Evolutionary conservation across 441 rosid species (phyloP).

Genomic region (Metrosideros polymorpha): DNA sequence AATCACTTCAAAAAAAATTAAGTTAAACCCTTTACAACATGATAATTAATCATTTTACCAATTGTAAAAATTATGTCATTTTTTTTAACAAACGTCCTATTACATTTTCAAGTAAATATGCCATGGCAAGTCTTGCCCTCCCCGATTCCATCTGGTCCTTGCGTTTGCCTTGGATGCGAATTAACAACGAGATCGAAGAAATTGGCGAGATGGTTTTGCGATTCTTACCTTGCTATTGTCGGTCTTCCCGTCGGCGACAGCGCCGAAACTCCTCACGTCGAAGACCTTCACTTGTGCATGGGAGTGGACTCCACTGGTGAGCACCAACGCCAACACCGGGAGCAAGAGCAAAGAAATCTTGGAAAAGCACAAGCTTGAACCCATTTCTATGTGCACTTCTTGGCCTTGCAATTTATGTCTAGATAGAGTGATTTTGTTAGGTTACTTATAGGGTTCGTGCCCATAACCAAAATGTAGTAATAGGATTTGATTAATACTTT

Average conservation of each 20-base stretch:
- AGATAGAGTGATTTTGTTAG: background rate
- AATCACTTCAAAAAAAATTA: background rate
- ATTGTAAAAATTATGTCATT: background rate
- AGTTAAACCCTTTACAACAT: background rate
- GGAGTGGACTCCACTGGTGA: background rate
- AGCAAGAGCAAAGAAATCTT: background rate
- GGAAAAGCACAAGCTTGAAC: background rate
- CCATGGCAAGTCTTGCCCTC: background rate
- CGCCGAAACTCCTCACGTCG: conserved; percentile 4
- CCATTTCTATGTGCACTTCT: background rate
- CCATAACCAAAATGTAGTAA: background rate
- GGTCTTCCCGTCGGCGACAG: conserved; percentile 6
- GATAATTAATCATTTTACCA: background rate
- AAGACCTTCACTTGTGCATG: background rate
- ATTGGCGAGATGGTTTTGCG: accelerated
- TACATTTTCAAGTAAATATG: background rate
- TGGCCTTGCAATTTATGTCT: background rate
- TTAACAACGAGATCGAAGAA: background rate
- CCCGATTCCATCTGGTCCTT: background rate
- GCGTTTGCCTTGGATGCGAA: background rate
- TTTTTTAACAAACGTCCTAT: too few relatives aligned
- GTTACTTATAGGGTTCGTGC: background rate
- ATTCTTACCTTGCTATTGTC: conserved; percentile 5
- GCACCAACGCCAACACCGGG: background rate
- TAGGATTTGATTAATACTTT: background rate